Conservation (phyloP, 352 stramenopile genomes). For the Phytophthora litchii region DNA sequence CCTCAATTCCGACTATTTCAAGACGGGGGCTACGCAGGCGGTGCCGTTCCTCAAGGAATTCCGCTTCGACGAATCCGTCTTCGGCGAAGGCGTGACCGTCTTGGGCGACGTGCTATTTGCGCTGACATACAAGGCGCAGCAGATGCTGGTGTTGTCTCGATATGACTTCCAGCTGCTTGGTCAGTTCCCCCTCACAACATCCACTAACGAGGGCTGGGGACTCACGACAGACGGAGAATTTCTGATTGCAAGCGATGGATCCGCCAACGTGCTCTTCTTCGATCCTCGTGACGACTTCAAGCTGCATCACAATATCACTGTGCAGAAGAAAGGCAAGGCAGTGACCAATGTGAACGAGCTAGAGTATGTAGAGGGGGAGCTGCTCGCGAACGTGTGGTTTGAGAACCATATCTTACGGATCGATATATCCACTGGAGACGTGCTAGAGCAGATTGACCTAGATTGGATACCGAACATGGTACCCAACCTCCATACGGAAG, state of each 20-base stretch:
- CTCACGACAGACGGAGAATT: conserved; percentile 82
- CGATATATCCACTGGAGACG: conserved; percentile 59
- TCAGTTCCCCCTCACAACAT: conserved; percentile 67
- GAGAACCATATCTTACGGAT: conserved; percentile 80
- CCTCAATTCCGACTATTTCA: conserved; percentile 19
- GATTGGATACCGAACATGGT: conserved; percentile 67
- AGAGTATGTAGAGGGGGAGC: conserved; percentile 82
- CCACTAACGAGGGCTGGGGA: conserved; percentile 89
- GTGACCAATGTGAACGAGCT: conserved; percentile 86
- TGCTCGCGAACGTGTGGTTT: conserved; percentile 91
- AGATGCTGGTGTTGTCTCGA: conserved; percentile 67
- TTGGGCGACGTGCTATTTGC: conserved; percentile 80
- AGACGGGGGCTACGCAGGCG: conserved; percentile 7
- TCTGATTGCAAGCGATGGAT: conserved; percentile 89
- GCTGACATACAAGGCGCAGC: conserved; percentile 81
- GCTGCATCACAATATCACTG: conserved; percentile 58
- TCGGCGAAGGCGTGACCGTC: conserved; percentile 81
- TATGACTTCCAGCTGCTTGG: conserved; percentile 56
- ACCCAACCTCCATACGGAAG: conserved; percentile 51
- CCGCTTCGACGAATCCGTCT: conserved; percentile 59
- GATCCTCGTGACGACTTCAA: conserved; percentile 65
- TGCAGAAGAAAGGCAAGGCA: conserved; percentile 45
- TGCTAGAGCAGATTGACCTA: conserved; percentile 79
- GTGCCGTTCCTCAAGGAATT: conserved; percentile 51
- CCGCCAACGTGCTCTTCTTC: conserved; percentile 76